A percentile compares a stretch with the other conserved stretches of the same genome.
These are phyloP conservation scores for Lathyrus tuberosus DNA, from an alignment of 306 rosid genomes.

Conservation along the genomic window DNA sequence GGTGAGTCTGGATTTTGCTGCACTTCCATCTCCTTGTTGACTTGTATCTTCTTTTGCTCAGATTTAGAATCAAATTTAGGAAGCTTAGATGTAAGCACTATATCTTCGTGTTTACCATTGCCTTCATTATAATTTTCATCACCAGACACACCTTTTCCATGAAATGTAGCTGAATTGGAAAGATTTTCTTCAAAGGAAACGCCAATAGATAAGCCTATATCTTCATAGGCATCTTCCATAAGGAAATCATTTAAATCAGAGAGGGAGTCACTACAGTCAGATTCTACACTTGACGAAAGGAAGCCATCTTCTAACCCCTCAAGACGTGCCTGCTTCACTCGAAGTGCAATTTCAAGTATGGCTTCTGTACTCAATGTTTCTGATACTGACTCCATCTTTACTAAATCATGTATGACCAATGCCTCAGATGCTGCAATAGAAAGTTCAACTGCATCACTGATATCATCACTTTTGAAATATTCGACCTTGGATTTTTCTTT, in stretches of 20 bases:
- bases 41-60: slow-evolving; percentile 40
- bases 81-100: slow-evolving; percentile 40
- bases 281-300: slow-evolving; percentile 45
- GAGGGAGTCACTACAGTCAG: slow-evolving; percentile 62
- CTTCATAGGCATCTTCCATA: slow-evolving; percentile 76
- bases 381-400: slow-evolving; percentile 46
- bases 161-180: slow-evolving; percentile 43
- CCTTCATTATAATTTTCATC: slow-evolving; percentile 38
- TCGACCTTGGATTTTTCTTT: slow-evolving; percentile 43
- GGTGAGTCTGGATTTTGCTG: slow-evolving; percentile 34
- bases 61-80: slow-evolving; percentile 42
- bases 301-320: slow-evolving; percentile 53
- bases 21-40: slow-evolving; percentile 39
- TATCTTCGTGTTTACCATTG: slow-evolving; percentile 36
- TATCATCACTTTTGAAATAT: slow-evolving; percentile 48
- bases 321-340: slow-evolving; percentile 70
- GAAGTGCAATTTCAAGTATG: slow-evolving; percentile 78
- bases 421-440: slow-evolving; percentile 91
- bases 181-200: slow-evolving; percentile 36
- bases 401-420: slow-evolving; percentile 72
- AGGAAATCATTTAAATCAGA: slow-evolving; percentile 77
- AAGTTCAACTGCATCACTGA: slow-evolving; percentile 68
- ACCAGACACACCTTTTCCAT: slow-evolving; percentile 49
- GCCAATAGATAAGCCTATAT: slow-evolving; percentile 63
- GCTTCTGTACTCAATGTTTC: slow-evolving; percentile 52